A percentile compares a stretch with the other conserved stretches of the same genome.
phyloP scores from a whole-genome alignment of 73 alveolate genomes.

The Durusdinium trenchii region DNA sequence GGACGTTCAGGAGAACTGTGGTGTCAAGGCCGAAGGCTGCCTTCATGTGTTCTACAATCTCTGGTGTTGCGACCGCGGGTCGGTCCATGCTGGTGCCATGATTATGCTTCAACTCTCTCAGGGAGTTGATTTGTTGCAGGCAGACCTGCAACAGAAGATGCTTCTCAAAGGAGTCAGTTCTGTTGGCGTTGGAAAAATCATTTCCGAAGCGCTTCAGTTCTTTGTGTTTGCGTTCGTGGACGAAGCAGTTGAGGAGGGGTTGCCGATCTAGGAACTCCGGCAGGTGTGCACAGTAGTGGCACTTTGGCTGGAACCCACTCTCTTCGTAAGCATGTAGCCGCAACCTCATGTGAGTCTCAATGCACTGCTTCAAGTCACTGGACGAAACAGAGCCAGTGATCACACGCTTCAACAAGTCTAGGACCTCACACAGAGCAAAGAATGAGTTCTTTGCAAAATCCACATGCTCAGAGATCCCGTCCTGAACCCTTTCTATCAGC shows the following conservation, averaged over 20 bases:
- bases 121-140: neutral
- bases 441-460: neutral
- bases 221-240: neutral
- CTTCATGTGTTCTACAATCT: neutral
- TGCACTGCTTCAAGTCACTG: neutral
- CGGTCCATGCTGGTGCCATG: neutral
- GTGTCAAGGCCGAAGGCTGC: neutral
- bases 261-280: neutral
- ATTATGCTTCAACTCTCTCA: neutral
- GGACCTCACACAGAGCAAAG: neutral
- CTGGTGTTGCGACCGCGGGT: neutral
- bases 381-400: neutral
- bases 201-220: neutral
- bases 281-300: neutral
- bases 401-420: neutral
- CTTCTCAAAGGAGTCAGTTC: neutral
- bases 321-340: neutral
- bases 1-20: neutral
- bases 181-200: neutral
- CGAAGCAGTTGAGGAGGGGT: neutral
- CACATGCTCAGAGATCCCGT: neutral
- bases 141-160: neutral
- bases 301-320: neutral
- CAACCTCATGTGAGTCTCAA: neutral
- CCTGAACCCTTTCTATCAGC: neutral